A percentile compares a stretch with the other conserved stretches of the same genome.
phyloP scores from a whole-genome alignment of 83 land plant species.

The Isoetes engelmannii region DNA sequence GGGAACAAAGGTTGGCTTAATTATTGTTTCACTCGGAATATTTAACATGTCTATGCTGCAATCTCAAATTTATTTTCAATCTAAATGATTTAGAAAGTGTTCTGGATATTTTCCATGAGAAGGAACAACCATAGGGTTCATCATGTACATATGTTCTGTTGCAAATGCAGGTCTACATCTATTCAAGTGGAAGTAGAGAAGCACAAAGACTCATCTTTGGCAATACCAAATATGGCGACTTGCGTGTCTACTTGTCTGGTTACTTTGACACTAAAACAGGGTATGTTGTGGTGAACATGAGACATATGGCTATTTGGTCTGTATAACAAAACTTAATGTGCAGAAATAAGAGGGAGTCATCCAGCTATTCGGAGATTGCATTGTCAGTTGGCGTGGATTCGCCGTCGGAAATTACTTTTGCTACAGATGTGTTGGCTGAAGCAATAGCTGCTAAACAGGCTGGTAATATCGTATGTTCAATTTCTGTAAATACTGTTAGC shows the following conservation, averaged over 20 bases:
- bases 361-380: conserved; percentile 74
- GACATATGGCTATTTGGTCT: no score
- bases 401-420: conserved; percentile 78
- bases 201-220: conserved; percentile 95
- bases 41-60: not conserved
- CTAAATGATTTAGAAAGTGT: not conserved
- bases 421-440: conserved; percentile 94
- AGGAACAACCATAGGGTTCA: not conserved
- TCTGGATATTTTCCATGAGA: not conserved
- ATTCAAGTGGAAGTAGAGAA: conserved; percentile 96
- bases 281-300: conserved; percentile 25
- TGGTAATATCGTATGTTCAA: conserved; percentile 41
- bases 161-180: conserved; percentile 68
- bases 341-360: conserved; percentile 86
- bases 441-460: conserved; percentile 92
- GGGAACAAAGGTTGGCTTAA: conserved; percentile 56
- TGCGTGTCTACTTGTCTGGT: conserved; percentile 75
- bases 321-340: not conserved
- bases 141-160: not conserved
- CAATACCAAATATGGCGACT: conserved; percentile 75
- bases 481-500: not conserved
- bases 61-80: not conserved
- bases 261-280: conserved; percentile 91
- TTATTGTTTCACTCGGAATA: not conserved
- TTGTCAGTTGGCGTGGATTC: conserved; percentile 81